phyloP scores from a whole-genome alignment of 306 rosid genomes.

The Lathyrus aphaca region DNA sequence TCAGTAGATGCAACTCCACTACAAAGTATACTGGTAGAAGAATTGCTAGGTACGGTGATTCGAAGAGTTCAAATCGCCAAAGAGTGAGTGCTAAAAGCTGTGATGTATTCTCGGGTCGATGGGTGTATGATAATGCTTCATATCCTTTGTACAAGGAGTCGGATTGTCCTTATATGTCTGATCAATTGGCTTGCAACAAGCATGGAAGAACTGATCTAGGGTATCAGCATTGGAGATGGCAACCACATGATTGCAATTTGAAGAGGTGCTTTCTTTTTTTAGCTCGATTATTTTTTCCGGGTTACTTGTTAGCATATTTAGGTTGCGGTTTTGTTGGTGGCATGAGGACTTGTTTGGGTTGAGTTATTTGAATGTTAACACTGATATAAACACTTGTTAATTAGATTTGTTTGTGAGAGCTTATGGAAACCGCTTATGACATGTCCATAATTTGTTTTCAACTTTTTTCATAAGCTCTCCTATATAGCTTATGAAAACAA shows the following conservation, averaged over 20 bases:
- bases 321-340: slow-evolving; percentile 22
- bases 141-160: slow-evolving; percentile 76
- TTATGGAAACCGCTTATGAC: not conserved
- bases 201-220: slow-evolving; percentile 90
- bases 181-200: slow-evolving; percentile 93
- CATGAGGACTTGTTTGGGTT: not conserved
- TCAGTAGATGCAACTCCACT: slow-evolving; percentile 85
- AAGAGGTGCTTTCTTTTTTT: slow-evolving; percentile 57
- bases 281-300: not conserved
- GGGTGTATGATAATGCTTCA: slow-evolving; percentile 84
- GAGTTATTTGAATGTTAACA: not conserved
- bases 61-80: slow-evolving; percentile 36
- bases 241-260: slow-evolving; percentile 90
- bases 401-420: not conserved
- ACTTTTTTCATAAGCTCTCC: not conserved
- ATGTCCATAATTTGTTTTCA: not conserved
- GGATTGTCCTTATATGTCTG: slow-evolving; percentile 94
- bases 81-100: slow-evolving; percentile 60
- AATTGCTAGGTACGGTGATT: slow-evolving; percentile 54
- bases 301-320: slow-evolving; percentile 9
- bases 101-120: slow-evolving; percentile 81
- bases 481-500: not conserved
- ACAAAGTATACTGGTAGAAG: slow-evolving; percentile 71
- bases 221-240: slow-evolving; percentile 93
- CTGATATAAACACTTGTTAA: not conserved